phyloP scores from a whole-genome alignment of 352 stramenopile species.

The Pythium scleroteichum region DNA sequence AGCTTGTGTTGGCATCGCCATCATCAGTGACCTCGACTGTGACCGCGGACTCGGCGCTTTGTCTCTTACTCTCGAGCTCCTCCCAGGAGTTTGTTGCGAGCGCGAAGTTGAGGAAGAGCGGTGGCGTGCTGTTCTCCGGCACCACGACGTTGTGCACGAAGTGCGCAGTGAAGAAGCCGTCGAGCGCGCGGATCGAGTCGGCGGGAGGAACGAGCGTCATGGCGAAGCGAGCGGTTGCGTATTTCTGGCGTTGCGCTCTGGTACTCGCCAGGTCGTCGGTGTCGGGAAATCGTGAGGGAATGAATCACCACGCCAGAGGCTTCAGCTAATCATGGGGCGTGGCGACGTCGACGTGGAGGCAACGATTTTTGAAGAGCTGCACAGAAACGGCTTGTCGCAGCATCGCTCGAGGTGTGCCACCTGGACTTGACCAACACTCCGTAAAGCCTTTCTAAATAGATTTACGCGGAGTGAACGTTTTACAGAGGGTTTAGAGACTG shows the following conservation, averaged over 20 bases:
- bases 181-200: constrained; percentile 29
- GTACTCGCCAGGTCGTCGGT: no score
- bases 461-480: not conserved
- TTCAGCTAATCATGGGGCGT: constrained; percentile 22
- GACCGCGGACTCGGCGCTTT: constrained; percentile 18
- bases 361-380: constrained; percentile 7
- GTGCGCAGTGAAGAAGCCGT: constrained; percentile 28
- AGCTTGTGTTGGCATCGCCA: constrained; percentile 22
- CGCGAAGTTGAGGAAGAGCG: constrained; percentile 30
- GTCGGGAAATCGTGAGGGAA: no score
- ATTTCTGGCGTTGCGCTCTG: no score
- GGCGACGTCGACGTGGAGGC: constrained; percentile 19
- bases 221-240: not conserved
- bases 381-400: constrained; percentile 14
- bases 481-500: constrained; percentile 11
- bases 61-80: constrained; percentile 30
- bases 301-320: not conserved
- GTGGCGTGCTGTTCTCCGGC: not conserved
- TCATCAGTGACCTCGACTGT: constrained; percentile 25
- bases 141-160: not conserved
- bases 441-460: not conserved
- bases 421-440: constrained; percentile 19
- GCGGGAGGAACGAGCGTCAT: constrained; percentile 24
- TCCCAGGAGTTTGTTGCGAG: constrained; percentile 35
- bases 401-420: constrained; percentile 2